Evolutionary conservation across 2,329 filamentous ascomycete species (phyloP).

Genomic region (Aureobasidium sp.): DNA sequence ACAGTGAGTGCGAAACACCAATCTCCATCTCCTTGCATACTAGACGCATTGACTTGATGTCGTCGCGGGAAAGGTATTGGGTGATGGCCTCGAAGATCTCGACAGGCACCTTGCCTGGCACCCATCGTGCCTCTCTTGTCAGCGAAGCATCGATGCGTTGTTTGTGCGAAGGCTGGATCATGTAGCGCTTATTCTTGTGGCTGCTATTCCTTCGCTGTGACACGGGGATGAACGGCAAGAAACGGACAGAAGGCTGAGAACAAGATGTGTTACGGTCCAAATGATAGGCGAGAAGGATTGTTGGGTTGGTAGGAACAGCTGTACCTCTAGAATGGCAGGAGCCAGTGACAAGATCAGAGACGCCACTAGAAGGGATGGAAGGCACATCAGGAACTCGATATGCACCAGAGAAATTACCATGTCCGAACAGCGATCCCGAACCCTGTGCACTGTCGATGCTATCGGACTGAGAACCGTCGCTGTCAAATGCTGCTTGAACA

Average conservation of each 20-base stretch:
- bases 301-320: background rate
- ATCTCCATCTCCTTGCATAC: conserved; percentile 54
- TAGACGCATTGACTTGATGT: conserved; percentile 55
- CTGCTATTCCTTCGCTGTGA: background rate
- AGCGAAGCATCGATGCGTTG: conserved; percentile 7
- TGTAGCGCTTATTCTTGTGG: conserved; percentile 1
- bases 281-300: conserved; percentile 3
- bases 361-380: no score
- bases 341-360: no score
- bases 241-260: background rate
- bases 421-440: no score
- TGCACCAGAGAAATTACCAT: no score
- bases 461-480: background rate
- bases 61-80: conserved; percentile 48
- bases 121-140: conserved; percentile 4
- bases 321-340: no score
- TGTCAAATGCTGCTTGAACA: background rate
- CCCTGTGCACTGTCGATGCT: background rate
- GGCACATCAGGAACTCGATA: no score
- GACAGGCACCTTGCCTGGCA: conserved; percentile 42
- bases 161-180: conserved; percentile 7
- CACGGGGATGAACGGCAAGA: conserved; percentile 1
- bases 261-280: background rate
- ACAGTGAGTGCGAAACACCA: conserved; percentile 52
- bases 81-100: conserved; percentile 58